phyloP scores from a whole-genome alignment of 352 stramenopile genomes.

The Phytopythium kandeliae region DNA sequence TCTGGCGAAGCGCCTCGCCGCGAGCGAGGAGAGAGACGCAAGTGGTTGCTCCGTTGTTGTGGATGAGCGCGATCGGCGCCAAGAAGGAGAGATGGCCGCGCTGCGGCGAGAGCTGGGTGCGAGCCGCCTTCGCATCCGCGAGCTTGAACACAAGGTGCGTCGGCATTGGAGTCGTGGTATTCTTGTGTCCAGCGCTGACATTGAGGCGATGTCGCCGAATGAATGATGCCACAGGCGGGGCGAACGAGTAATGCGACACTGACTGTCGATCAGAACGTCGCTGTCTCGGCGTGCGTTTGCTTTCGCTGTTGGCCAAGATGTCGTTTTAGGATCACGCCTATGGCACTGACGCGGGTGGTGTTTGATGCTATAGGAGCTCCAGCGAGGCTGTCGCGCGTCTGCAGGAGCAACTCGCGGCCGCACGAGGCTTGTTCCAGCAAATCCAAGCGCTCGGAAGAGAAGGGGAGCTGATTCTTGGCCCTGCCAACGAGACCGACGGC shows the following conservation, averaged over 20 bases:
- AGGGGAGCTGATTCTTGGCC: background rate
- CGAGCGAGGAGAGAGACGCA: constrained; percentile 11
- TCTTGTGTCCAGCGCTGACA: background rate
- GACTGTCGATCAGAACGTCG: background rate
- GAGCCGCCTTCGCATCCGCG: background rate
- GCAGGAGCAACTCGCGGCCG: background rate
- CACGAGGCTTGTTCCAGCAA: constrained; percentile 1
- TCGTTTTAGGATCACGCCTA: too few relatives aligned
- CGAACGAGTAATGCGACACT: background rate
- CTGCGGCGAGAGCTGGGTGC: constrained; percentile 1
- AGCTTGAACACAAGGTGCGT: constrained; percentile 3
- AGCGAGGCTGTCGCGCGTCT: background rate
- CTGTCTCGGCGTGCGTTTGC: background rate
- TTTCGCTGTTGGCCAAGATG: background rate
- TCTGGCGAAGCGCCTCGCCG: constrained; percentile 17
- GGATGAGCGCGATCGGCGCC: constrained; percentile 1
- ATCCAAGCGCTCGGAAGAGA: background rate
- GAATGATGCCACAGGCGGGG: background rate
- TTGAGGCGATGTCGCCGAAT: too few relatives aligned
- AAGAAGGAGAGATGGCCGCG: background rate
- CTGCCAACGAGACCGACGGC: background rate
- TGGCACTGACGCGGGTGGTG: too few relatives aligned
- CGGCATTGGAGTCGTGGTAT: background rate
- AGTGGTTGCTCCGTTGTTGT: constrained; percentile 2
- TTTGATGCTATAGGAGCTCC: background rate